Base-by-base conservation (phyloP, 2,329 filamentous ascomycete genomes). In the Atkinsonella texensis region DNA sequence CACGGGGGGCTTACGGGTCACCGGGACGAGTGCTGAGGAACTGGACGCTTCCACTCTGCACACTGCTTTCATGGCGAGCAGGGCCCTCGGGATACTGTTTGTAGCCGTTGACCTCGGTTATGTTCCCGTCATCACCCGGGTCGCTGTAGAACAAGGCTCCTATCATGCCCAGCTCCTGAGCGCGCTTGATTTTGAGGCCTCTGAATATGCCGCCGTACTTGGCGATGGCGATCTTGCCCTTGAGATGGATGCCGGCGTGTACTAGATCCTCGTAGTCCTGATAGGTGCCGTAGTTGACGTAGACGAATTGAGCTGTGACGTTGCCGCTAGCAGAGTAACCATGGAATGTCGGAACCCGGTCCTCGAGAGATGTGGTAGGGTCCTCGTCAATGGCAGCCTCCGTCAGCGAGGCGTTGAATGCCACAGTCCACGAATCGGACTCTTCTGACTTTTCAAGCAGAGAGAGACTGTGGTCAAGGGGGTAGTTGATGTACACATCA, bases 311-410 rank as follows among this genome's bases (percentile, higher is more conserved):
- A 2, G 81, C 89, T 0, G 91, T 96, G 46, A 94, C 91, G 65
- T 97, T 95, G 31, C 91, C 91, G 54, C 76, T 90, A 4, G 89
- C 89, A 4, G 89, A 95, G 67, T 96, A 97, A 50, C 91, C 93
- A 63, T 97, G 91, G 71, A 97, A 97, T 0, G 85, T 91, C 1
- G 91, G 89, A 23, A 97, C 77, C 32, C 88, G 76, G 60, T 89
- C 78, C 10, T 77, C 68, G 45, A 89, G 72, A 20, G 81, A 77
- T 17, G 83, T 89, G 0, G 89, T 94, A 3, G 82, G 78, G 64
- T 98, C 93, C 49, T 95, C 84, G 0, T 88, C 76, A 5, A 97
- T 71, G 2, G 91, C 76, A 62, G 95, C 89, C 66, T 98, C 93
- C 59, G 87, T 81, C 41, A 97, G 70, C 1, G 80, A 83, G 0